Evolutionary conservation across 352 stramenopile species (phyloP), one percentile per base, ranked within the genome.

Genomic region (Phytophthora europaea): DNA sequence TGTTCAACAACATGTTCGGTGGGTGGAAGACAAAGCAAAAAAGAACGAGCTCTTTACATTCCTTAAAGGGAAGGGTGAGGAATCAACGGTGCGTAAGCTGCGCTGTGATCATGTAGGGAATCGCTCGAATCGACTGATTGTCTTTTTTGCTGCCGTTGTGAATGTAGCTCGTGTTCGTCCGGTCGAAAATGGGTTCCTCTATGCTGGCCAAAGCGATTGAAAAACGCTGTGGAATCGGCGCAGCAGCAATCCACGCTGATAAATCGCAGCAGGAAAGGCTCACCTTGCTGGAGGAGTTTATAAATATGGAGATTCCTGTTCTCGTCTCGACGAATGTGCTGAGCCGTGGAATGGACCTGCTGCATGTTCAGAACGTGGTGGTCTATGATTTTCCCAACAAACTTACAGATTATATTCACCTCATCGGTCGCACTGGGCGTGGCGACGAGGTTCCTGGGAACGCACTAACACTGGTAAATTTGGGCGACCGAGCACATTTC

Each of bases 151-250:
- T 63, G 34, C 12, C 68, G 34, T 36, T 51, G 31, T 22, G 31
- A n/a, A 0, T 56, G 28, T 47, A 94, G 88, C 71, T 95, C 31
- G 84, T 95, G 26, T 95, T 94, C 71, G 88, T 95, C 6, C 76
- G 78, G 22, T 95, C 88, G 8, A 88, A 83, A 65, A 40, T 76
- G 47, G 88, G 87, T 4, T 83, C 88, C 1, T 80, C 88, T 16
- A 77, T 95, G 74, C 67, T 95, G 6, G 85, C 86, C 9, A 61
- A 85, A 45, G 78, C 84, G 2, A 82, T 95, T 52, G 22, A 77
- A 26, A 86, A 88, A 50, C 58, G 76, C 16, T 83, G 77, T 76
- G 56, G 70, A 31, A 65, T 82, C 15, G 26, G 59, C 5, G 67
- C 81, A 10, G 73, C 69, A 18, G 80, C 86, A 7, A 85, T 94